These are phyloP conservation scores for Tetracladium setigerum DNA, from an alignment of 495 filamentous ascomycete species.

Conservation along the genomic window DNA sequence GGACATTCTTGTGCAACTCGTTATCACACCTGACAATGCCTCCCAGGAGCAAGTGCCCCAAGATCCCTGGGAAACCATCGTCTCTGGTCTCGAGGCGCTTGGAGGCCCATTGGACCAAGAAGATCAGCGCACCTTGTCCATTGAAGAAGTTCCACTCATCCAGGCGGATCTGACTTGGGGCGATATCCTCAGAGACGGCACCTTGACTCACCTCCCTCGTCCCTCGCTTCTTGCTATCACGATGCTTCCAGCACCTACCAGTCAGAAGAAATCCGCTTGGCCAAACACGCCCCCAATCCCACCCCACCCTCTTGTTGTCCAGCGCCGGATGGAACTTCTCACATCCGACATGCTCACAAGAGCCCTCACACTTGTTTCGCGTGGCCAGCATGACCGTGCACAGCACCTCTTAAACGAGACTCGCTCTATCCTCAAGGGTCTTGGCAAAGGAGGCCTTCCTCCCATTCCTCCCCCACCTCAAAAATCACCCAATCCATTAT, in stretches of 20 bases:
- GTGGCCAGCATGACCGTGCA: conserved; percentile 88
- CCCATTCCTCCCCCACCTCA: conserved; percentile 60
- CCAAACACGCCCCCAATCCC: conserved; percentile 75
- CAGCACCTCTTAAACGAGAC: conserved; percentile 89
- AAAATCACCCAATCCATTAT: conserved; percentile 11
- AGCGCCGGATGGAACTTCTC: conserved; percentile 94
- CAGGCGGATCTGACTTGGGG: conserved; percentile 93
- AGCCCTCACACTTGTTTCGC: conserved; percentile 82
- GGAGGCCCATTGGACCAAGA: conserved; percentile 87
- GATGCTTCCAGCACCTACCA: conserved; percentile 76
- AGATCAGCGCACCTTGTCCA: conserved; percentile 72
- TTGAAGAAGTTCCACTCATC: conserved; percentile 93
- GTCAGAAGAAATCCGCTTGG: conserved; percentile 51
- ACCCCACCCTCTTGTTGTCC: conserved; percentile 90
- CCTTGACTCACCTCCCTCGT: conserved; percentile 77
- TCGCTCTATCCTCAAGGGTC: conserved; percentile 87
- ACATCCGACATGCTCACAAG: conserved; percentile 98
- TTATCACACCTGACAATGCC: conserved; percentile 81
- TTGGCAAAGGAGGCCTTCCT: conserved; percentile 90
- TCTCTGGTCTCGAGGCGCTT: conserved; percentile 90
- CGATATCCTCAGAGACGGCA: conserved; percentile 88
- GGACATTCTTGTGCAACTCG: conserved; percentile 91
- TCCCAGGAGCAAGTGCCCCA: conserved; percentile 83
- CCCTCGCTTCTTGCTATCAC: conserved; percentile 95
- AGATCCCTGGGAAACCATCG: conserved; percentile 94